phyloP scores from a whole-genome alignment of 345 rosid species.

The Cardamine occulta region DNA sequence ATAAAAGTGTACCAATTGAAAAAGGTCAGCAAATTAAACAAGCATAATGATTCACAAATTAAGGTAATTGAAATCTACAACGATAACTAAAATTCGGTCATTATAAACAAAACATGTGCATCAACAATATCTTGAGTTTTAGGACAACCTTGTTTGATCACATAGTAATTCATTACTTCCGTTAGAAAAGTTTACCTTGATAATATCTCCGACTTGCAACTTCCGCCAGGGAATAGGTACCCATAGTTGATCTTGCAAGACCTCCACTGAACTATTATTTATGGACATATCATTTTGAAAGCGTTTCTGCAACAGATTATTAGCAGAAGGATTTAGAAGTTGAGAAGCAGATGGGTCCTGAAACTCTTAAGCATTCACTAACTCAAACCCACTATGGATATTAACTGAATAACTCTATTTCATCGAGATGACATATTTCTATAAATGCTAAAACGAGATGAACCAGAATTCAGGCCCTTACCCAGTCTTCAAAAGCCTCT shows the following conservation, averaged over 20 bases:
- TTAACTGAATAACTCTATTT: slow-evolving; percentile 2
- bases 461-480: slow-evolving; percentile 46
- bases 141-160: slow-evolving; percentile 8
- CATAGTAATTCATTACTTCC: slow-evolving; percentile 1
- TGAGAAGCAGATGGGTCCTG: slow-evolving; percentile 20
- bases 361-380: not conserved
- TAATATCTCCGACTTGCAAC: slow-evolving; percentile 96
- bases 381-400: not conserved
- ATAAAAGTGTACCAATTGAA: not conserved
- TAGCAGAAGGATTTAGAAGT: slow-evolving; percentile 25
- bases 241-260: slow-evolving; percentile 88
- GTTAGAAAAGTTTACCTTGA: slow-evolving; percentile 55
- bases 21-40: not conserved
- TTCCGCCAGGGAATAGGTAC: slow-evolving; percentile 79
- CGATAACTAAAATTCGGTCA: not conserved
- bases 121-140: slow-evolving; percentile 12
- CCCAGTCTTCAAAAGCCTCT: slow-evolving; percentile 99
- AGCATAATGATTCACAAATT: not conserved
- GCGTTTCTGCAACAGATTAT: slow-evolving; percentile 73
- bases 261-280: slow-evolving; percentile 76
- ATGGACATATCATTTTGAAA: slow-evolving; percentile 94
- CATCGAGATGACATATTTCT: slow-evolving; percentile 13
- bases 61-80: not conserved
- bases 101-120: not conserved
- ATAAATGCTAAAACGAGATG: slow-evolving; percentile 15